These are phyloP conservation scores for Epicoccum nigrum DNA, from an alignment of 2,329 filamentous ascomycete species.

Conservation along the genomic window DNA sequence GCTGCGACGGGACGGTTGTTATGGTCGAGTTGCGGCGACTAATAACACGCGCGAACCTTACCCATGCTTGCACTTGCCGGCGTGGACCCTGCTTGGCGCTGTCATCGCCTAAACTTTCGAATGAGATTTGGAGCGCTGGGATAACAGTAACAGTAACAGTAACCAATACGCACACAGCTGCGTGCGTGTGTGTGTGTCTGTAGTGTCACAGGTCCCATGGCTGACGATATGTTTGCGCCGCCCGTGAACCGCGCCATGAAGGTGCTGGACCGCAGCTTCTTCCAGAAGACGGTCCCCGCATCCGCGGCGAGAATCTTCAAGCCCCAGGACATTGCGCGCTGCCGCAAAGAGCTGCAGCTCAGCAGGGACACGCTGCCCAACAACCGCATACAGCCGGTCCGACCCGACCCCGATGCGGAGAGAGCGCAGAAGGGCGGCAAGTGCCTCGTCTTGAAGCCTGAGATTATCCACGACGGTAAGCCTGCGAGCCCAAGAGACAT, in stretches of 20 bases:
- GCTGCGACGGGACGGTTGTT: constrained; percentile 16
- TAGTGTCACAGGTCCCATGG: constrained; percentile 24
- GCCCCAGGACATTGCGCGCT: constrained; percentile 73
- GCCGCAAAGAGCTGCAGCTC: constrained; percentile 69
- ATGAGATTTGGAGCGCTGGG: not conserved
- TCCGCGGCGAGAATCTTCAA: constrained; percentile 80
- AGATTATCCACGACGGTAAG: constrained; percentile 49
- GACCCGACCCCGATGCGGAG: constrained; percentile 64
- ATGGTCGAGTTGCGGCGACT: constrained; percentile 34
- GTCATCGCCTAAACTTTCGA: constrained; percentile 16
- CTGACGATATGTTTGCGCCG: constrained; percentile 70
- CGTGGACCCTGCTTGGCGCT: constrained; percentile 20
- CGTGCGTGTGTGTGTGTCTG: not conserved
- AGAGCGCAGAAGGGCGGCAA: constrained; percentile 56
- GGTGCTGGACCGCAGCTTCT: constrained; percentile 81
- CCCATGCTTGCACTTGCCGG: constrained; percentile 22
- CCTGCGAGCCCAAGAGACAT: constrained; percentile 13
- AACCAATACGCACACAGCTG: not conserved
- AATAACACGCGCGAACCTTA: constrained; percentile 39
- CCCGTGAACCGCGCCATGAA: constrained; percentile 81
- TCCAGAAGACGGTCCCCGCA: constrained; percentile 75
- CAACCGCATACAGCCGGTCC: constrained; percentile 68
- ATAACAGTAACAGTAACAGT: no score
- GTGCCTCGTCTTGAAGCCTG: constrained; percentile 55
- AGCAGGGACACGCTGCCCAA: constrained; percentile 69